Percentiles rank a stretch among this genome's conserved stretches.
These are phyloP conservation scores for Leishmania arabica DNA, from an alignment of 208 protist species.

Conservation along the genomic window DNA sequence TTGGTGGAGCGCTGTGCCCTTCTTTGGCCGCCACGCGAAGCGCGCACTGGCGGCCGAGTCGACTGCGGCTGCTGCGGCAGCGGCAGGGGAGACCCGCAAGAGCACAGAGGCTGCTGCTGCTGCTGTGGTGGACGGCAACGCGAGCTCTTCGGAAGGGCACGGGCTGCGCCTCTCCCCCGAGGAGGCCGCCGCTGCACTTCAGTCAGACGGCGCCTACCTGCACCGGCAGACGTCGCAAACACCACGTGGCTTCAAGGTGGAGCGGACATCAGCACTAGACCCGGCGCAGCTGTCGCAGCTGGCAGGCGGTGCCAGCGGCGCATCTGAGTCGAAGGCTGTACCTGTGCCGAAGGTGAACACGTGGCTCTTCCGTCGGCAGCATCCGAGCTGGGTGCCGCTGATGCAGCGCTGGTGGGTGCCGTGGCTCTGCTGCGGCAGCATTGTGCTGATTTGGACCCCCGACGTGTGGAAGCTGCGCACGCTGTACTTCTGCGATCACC, in stretches of 20 bases:
- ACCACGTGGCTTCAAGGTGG: constrained; percentile 43
- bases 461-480: constrained; percentile 87
- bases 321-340: background rate
- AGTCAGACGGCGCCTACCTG: constrained; percentile 34
- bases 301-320: background rate
- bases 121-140: background rate
- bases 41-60: constrained; percentile 40
- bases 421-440: constrained; percentile 49
- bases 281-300: constrained; percentile 17
- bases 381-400: constrained; percentile 76
- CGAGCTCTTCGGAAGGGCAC: background rate
- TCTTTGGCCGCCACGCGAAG: constrained; percentile 52
- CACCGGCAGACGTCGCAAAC: constrained; percentile 37
- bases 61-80: background rate
- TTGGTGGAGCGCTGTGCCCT: constrained; percentile 65
- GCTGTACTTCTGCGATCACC: constrained; percentile 68
- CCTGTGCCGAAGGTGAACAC: constrained; percentile 43
- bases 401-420: constrained; percentile 89
- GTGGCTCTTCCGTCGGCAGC: constrained; percentile 78
- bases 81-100: background rate
- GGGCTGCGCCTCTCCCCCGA: constrained; percentile 26
- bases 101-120: background rate
- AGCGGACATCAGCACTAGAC: constrained; percentile 56
- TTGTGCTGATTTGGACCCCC: constrained; percentile 70
- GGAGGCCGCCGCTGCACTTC: constrained; percentile 31